phyloP scores from a whole-genome alignment of 768 basidiomycete species.

The Boletus coccyginus region DNA sequence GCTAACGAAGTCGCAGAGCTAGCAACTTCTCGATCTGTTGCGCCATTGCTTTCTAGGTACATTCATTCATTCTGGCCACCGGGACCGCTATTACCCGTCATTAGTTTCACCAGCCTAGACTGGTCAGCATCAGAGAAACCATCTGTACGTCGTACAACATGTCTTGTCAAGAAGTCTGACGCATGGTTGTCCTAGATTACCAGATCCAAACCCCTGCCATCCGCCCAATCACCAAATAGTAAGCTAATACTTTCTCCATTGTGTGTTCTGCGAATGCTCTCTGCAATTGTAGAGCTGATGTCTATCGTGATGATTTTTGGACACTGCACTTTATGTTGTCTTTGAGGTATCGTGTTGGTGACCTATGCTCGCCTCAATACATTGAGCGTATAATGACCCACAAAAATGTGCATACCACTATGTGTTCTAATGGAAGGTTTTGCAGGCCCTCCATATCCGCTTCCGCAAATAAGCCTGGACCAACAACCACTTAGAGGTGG shows the following conservation, averaged over 20 bases:
- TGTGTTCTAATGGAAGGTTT: slow-evolving; percentile 71
- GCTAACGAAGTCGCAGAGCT: too few relatives aligned
- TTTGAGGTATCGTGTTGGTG: slow-evolving; percentile 93
- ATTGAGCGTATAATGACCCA: background rate
- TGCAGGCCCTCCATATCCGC: slow-evolving; percentile 65
- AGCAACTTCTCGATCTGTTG: too few relatives aligned
- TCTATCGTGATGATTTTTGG: slow-evolving; percentile 88
- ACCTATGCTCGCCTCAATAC: slow-evolving; percentile 49
- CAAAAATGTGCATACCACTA: slow-evolving; percentile 60
- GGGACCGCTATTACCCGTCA: too few relatives aligned
- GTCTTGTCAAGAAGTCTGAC: background rate
- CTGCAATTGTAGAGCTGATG: slow-evolving; percentile 87
- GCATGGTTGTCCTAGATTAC: slow-evolving; percentile 10
- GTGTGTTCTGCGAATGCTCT: slow-evolving; percentile 93
- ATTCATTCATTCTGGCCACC: too few relatives aligned
- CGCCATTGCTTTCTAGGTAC: too few relatives aligned
- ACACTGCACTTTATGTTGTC: slow-evolving; percentile 55
- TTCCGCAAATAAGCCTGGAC: slow-evolving; percentile 75
- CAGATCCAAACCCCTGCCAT: slow-evolving; percentile 35
- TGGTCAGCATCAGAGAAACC: too few relatives aligned
- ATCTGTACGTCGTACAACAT: too few relatives aligned
- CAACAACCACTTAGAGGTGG: slow-evolving; percentile 4
- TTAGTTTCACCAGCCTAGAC: too few relatives aligned
- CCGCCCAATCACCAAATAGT: slow-evolving; percentile 82
- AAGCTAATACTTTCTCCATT: slow-evolving; percentile 92